Evolutionary conservation across 2,329 filamentous ascomycete genomes (phyloP).

Genomic region (Aspergillus terreus): DNA sequence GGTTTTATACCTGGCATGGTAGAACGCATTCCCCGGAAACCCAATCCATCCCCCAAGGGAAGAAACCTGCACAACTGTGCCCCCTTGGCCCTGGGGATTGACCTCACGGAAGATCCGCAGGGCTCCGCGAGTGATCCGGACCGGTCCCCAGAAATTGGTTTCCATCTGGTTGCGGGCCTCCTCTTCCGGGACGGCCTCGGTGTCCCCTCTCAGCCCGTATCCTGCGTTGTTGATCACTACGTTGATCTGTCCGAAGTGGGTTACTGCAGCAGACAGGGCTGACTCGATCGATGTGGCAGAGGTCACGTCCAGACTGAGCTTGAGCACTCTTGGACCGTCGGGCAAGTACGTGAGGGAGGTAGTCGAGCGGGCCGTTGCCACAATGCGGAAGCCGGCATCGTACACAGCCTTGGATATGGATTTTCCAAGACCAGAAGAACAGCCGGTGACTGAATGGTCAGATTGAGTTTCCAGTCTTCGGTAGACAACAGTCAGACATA

Average conservation of each 20-base stretch:
- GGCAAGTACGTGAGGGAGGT: constrained; percentile 41
- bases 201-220: not conserved
- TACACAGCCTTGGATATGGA: constrained; percentile 29
- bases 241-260: constrained; percentile 26
- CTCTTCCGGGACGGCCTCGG: constrained; percentile 16
- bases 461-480: not conserved
- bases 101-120: too few relatives aligned
- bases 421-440: constrained; percentile 48
- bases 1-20: constrained; percentile 12
- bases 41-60: constrained; percentile 16
- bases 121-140: too few relatives aligned
- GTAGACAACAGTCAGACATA: too few relatives aligned
- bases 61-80: not conserved
- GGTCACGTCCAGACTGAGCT: constrained; percentile 48
- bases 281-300: constrained; percentile 33
- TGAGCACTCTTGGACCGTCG: constrained; percentile 39
- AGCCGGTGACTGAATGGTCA: constrained; percentile 43
- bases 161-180: not conserved
- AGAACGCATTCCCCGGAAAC: constrained; percentile 18
- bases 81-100: too few relatives aligned
- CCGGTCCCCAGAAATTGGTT: not conserved
- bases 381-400: constrained; percentile 35
- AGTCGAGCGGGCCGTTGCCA: constrained; percentile 49
- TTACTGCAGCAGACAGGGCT: constrained; percentile 31
- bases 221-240: constrained; percentile 1